Evolutionary conservation across 1,284 basidiomycete genomes (phyloP).

Genomic region (Fomitiporia mediterranea): DNA sequence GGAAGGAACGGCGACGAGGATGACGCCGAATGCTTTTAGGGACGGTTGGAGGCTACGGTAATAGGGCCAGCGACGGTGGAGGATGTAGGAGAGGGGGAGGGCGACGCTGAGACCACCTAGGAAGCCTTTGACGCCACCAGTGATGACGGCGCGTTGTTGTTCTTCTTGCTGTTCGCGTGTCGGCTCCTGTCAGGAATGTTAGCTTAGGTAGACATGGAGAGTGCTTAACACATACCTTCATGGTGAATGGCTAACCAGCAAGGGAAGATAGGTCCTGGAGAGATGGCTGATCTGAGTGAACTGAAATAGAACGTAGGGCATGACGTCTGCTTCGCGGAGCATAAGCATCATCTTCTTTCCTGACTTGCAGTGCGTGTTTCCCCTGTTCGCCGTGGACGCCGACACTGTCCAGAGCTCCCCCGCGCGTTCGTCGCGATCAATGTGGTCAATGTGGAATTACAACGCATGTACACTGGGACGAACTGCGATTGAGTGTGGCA

Average conservation of each 20-base stretch:
- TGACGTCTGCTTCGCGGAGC: no score
- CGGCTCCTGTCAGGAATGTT: neutral
- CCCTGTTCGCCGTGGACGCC: neutral
- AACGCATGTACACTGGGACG: neutral
- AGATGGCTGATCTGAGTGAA: neutral
- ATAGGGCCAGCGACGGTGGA: conserved; percentile 51
- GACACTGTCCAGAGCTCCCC: neutral
- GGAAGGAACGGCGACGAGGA: conserved; percentile 63
- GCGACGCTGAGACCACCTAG: conserved; percentile 47
- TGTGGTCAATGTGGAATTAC: neutral
- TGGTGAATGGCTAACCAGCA: neutral
- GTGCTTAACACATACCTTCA: neutral
- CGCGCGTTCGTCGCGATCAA: neutral
- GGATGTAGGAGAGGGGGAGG: conserved; percentile 53
- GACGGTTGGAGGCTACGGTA: conserved; percentile 71
- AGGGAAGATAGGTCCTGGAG: neutral
- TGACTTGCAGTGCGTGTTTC: neutral
- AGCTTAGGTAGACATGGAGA: neutral
- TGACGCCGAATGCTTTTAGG: conserved; percentile 70
- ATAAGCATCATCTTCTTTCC: no score
- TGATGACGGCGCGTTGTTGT: conserved; percentile 49
- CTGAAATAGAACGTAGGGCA: neutral
- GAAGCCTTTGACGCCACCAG: conserved; percentile 63
- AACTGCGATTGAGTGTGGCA: no score
- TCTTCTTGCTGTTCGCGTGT: conserved; percentile 29